phyloP scores from a whole-genome alignment of 2,329 filamentous ascomycete genomes.

The Ceratocystis albifundus region DNA sequence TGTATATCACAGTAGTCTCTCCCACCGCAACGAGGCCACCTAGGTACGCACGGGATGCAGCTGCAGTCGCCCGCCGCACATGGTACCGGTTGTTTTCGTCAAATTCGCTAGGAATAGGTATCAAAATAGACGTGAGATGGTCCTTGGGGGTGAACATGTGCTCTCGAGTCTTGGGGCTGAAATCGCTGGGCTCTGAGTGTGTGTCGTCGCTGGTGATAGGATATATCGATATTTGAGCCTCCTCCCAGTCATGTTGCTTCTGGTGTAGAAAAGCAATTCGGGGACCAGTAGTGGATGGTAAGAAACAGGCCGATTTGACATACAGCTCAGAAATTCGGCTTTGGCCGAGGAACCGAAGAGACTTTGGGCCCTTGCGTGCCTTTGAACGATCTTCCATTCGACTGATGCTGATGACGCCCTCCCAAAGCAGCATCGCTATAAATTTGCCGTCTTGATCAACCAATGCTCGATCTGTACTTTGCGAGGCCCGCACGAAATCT shows the following conservation, averaged over 20 bases:
- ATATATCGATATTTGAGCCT: conserved; percentile 48
- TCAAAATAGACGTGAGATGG: conserved; percentile 47
- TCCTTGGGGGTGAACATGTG: conserved; percentile 44
- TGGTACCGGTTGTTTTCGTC: conserved; percentile 50
- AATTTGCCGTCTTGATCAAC: conserved; percentile 65
- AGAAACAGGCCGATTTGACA: conserved; percentile 46
- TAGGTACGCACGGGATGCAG: conserved; percentile 42
- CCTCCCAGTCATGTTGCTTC: conserved; percentile 39
- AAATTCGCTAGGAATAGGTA: conserved; percentile 46
- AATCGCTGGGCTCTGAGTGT: conserved; percentile 42
- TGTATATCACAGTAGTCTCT: conserved; percentile 73
- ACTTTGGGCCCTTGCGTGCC: conserved; percentile 10
- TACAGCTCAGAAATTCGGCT: conserved; percentile 48
- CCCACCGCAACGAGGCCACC: conserved; percentile 65
- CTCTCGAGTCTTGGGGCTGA: conserved; percentile 47
- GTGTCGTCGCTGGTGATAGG: conserved; percentile 48
- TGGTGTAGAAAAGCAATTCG: conserved; percentile 50
- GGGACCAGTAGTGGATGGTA: conserved; percentile 47
- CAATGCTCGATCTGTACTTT: conserved; percentile 70
- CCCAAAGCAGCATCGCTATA: conserved; percentile 49
- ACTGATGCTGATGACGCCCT: conserved; percentile 46
- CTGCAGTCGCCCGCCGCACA: conserved; percentile 40
- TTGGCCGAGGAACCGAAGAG: conserved; percentile 36
- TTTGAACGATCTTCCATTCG: conserved; percentile 34
- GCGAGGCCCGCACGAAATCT: conserved; percentile 59